Evolutionary conservation across 208 protist genomes (phyloP), one percentile per base, ranked within the genome.

Genomic region (Leishmania braziliensis): DNA sequence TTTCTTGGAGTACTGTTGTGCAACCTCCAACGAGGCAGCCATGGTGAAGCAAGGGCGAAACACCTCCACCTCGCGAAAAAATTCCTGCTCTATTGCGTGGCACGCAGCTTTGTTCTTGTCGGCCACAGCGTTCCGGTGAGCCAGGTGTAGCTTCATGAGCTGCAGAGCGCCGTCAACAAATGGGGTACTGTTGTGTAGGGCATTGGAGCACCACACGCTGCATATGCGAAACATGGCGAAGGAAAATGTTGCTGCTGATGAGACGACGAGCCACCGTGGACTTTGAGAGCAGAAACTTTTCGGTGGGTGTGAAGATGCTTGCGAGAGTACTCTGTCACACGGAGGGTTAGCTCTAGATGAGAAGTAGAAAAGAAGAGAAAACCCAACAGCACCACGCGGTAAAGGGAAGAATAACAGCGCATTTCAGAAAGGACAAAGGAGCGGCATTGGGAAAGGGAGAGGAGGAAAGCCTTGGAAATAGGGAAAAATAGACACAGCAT

Each of bases 41-140:
- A 96, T 88, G 5, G 94, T 96, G 78, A 97, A 97, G 79, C 84
- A 92, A 8, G 94, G 91, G 20, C 94, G 89, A 79, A 96, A 94
- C 69, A 86, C 68, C 79, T 97, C 92, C 63, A 97, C 80, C 73
- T 97, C 91, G 12, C 91, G 86, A 71, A 94, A 39, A 73, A 96
- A 97, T 69, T 97, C 92, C 39, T 89, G 84, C 88, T 97, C 92
- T 63, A 97, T 94, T 26, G 88, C 90, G 2, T 65, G 62, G 66
- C 94, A 96, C 12, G 91, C 92, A 16, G 79, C 82, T 60, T 63
- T 72, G 75, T 97, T 91, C 3, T 85, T 74, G 68, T 96, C 93
- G n/a, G 82, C 80, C 51, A 79, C 33, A 9, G 92, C 92, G 75
- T 96, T 95, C 23, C 87, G 87, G 70, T 97, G 94, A 51, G 94